phyloP scores from a whole-genome alignment of 2,329 filamentous ascomycete genomes.

The Trichoderma endophyticum region DNA sequence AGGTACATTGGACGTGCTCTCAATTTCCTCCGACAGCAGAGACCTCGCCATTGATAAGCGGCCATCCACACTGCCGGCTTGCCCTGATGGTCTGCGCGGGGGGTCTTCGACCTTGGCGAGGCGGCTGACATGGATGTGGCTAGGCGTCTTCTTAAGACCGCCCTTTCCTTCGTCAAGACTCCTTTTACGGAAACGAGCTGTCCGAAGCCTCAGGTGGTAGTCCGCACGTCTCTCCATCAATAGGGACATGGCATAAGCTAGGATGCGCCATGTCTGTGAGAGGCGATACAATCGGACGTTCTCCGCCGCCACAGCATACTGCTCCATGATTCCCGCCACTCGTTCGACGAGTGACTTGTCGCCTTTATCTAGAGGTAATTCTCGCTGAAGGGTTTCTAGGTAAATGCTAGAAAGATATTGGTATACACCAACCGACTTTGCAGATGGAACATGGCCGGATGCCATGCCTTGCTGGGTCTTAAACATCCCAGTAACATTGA shows the following conservation, averaged over 20 bases:
- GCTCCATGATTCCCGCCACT: conserved; percentile 51
- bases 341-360: conserved; percentile 43
- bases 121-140: conserved; percentile 26
- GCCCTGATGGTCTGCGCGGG: conserved; percentile 32
- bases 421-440: conserved; percentile 50
- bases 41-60: conserved; percentile 41
- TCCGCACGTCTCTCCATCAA: conserved; percentile 54
- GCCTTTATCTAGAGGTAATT: conserved; percentile 43
- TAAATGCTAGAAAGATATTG: conserved; percentile 56
- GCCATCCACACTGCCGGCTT: conserved; percentile 30
- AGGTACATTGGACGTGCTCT: conserved; percentile 60
- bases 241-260: conserved; percentile 54
- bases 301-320: conserved; percentile 58
- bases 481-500: conserved; percentile 56
- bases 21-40: conserved; percentile 53
- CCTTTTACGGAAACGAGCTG: conserved; percentile 38
- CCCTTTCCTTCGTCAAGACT: conserved; percentile 31
- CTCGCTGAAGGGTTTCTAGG: conserved; percentile 49
- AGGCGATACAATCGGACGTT: conserved; percentile 55
- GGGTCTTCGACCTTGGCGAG: conserved; percentile 38
- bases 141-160: conserved; percentile 26
- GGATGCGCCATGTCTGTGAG: conserved; percentile 62
- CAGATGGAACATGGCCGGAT: conserved; percentile 54
- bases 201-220: conserved; percentile 53
- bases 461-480: conserved; percentile 62